phyloP scores from a whole-genome alignment of 73 alveolate genomes.

The Durusdinium trenchii region DNA sequence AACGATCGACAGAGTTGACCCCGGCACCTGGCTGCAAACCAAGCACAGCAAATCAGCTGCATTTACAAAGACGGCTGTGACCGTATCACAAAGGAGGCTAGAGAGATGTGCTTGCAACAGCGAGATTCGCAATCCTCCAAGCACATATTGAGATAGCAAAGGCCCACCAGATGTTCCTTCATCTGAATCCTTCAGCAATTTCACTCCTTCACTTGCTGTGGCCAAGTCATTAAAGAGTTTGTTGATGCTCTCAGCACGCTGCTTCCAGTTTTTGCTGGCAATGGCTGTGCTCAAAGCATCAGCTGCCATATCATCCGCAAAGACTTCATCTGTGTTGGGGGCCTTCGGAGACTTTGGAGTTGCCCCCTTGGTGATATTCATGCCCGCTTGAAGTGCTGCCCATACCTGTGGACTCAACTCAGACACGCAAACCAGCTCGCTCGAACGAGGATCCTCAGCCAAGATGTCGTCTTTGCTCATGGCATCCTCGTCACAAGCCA shows the following conservation, averaged over 20 bases:
- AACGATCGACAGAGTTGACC: too few relatives aligned
- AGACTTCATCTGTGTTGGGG: not conserved
- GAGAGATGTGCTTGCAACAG: slow-evolving; percentile 56
- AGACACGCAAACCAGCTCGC: not conserved
- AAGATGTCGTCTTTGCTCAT: slow-evolving; percentile 54
- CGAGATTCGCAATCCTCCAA: slow-evolving; percentile 42
- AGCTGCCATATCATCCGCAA: not conserved
- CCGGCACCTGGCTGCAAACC: slow-evolving; percentile 42
- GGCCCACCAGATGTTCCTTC: slow-evolving; percentile 47
- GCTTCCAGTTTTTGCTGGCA: slow-evolving; percentile 39
- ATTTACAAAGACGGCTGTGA: slow-evolving; percentile 72
- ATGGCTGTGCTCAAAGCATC: not conserved
- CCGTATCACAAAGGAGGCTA: slow-evolving; percentile 38
- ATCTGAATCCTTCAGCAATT: slow-evolving; percentile 6
- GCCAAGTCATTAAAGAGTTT: slow-evolving; percentile 30
- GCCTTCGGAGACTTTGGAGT: not conserved
- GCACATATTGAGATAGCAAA: slow-evolving; percentile 63
- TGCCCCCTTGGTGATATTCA: not conserved
- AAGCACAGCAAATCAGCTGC: slow-evolving; percentile 63
- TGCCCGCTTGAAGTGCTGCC: slow-evolving; percentile 35
- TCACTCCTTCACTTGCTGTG: slow-evolving; percentile 38
- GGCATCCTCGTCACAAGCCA: slow-evolving; percentile 84
- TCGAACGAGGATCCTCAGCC: slow-evolving; percentile 38
- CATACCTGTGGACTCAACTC: not conserved
- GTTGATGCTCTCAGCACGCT: slow-evolving; percentile 6